Evolutionary conservation across 2,329 filamentous ascomycete species (phyloP).

Genomic region (Claviceps pusilla): DNA sequence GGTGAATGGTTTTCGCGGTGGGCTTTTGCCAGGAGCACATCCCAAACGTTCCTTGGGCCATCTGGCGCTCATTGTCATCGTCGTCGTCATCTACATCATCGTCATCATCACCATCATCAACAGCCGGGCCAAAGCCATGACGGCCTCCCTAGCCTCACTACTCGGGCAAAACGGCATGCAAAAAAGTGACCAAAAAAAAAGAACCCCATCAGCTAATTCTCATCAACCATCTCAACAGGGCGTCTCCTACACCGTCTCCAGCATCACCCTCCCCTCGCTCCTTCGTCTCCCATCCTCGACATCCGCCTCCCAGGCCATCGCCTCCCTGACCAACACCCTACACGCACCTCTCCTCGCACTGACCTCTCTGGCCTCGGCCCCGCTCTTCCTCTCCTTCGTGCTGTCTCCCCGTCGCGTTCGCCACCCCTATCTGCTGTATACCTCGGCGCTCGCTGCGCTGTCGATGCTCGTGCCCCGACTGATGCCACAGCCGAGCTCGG

Average conservation of each 20-base stretch:
- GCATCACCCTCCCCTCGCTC: conserved; percentile 64
- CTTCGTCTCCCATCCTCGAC: conserved; percentile 65
- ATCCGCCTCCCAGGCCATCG: conserved; percentile 54
- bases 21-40: too few relatives aligned
- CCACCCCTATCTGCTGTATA: conserved; percentile 87
- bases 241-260: conserved; percentile 70
- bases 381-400: conserved; percentile 63
- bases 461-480: conserved; percentile 40
- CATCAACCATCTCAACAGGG: conserved; percentile 40
- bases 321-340: conserved; percentile 48
- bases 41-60: too few relatives aligned
- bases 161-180: too few relatives aligned
- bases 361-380: conserved; percentile 51
- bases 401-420: conserved; percentile 59
- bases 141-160: too few relatives aligned
- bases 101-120: neutral
- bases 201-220: conserved; percentile 4
- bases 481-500: conserved; percentile 22
- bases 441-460: conserved; percentile 51
- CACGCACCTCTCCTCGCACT: conserved; percentile 52
- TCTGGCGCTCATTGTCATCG: too few relatives aligned
- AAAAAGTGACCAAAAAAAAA: neutral
- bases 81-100: too few relatives aligned
- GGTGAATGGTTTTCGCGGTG: too few relatives aligned
- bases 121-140: too few relatives aligned